These are phyloP conservation scores for Delonix regia DNA, from an alignment of 306 rosid species.

Conservation along the genomic window DNA sequence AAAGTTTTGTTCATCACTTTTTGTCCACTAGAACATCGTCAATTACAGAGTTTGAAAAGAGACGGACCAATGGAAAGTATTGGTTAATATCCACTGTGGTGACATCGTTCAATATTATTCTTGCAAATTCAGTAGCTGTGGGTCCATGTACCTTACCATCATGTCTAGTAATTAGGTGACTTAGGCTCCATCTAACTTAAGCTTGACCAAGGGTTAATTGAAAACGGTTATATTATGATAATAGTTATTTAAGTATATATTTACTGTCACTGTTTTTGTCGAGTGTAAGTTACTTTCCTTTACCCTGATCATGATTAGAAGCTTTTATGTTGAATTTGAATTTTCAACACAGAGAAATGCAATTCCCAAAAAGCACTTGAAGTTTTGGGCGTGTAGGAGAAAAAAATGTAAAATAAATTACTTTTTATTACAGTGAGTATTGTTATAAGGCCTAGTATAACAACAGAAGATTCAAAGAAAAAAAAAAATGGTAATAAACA, in stretches of 20 bases:
- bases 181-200: neutral
- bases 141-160: neutral
- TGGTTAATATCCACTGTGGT: neutral
- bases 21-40: neutral
- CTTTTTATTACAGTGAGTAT: too few relatives aligned
- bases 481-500: too few relatives aligned
- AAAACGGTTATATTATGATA: neutral
- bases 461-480: too few relatives aligned
- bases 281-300: neutral
- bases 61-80: neutral
- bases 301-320: neutral
- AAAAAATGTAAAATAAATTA: too few relatives aligned
- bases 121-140: neutral
- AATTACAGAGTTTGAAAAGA: neutral
- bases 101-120: neutral
- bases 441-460: too few relatives aligned
- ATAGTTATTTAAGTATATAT: neutral
- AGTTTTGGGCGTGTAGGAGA: slow-evolving; percentile 26
- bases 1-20: neutral
- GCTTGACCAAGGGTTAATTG: neutral
- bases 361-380: neutral
- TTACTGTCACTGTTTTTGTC: neutral
- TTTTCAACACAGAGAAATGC: neutral
- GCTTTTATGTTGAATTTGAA: neutral
- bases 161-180: neutral